Evolutionary conservation across 352 stramenopile genomes (phyloP), one percentile per base, ranked within the genome.

Genomic region (Pythium rishiriense): DNA sequence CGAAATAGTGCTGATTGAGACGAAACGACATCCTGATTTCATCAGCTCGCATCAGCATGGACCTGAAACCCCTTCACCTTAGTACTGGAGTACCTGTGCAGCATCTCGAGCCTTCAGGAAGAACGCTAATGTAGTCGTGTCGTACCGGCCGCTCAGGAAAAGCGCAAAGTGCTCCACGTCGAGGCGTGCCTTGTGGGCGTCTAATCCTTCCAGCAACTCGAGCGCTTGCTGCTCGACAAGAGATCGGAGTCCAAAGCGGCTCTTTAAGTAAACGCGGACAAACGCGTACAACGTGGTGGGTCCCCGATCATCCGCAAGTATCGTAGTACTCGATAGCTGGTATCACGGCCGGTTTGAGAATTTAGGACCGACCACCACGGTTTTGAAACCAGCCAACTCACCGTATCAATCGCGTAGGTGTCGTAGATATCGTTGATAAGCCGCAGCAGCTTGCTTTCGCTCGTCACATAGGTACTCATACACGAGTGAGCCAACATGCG

Each of bases 361-460:
- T n/a, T n/a, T n/a, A n/a, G n/a, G n/a, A n/a, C n/a, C n/a, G n/a
- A n/a, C n/a, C n/a, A n/a, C n/a, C n/a, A n/a, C n/a, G n/a, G n/a
- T n/a, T n/a, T n/a, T n/a, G 9, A 14, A 31, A 0, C 8, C 15
- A 59, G 1, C 3, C 10, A 33, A 48, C 49, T 7, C n/a, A 64
- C 62, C 52, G 10, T 69, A 3, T 76, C 79, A 37, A 76, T 70
- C 0, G 39, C n/a, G 0, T 70, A 70, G 24, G 81, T 74, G 61
- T 93, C 81, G 58, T 91, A 93, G 33, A 93, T 83, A 19, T 93
- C 81, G 48, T 85, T 86, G 26, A 93, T 76, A 1, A 85, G 75
- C 25, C 73, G 70, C 19, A 82, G 62, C 6, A 87, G 64, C 29
- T 78, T 76, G 49, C 61, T 76, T 49, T 86, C 62, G 26, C 43